phyloP scores from a whole-genome alignment of 2,329 filamentous ascomycete species.

The Exophiala sideris region DNA sequence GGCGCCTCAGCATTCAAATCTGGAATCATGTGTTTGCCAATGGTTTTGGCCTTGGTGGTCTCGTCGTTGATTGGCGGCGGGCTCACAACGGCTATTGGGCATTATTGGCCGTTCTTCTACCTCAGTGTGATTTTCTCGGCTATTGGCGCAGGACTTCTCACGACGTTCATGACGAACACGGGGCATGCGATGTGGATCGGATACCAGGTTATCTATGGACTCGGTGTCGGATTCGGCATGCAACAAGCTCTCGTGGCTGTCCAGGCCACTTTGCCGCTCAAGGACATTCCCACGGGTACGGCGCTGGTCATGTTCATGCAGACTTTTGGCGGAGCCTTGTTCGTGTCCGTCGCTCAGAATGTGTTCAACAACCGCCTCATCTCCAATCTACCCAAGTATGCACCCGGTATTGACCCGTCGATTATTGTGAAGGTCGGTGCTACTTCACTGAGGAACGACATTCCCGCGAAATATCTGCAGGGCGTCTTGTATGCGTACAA shows the following conservation, averaged over 20 bases:
- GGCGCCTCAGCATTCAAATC: constrained; percentile 42
- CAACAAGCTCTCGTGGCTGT: constrained; percentile 42
- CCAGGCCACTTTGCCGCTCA: constrained; percentile 36
- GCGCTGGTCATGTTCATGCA: constrained; percentile 41
- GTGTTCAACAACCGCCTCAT: constrained; percentile 53
- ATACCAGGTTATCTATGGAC: constrained; percentile 36
- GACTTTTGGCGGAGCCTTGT: constrained; percentile 46
- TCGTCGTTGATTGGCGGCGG: constrained; percentile 34
- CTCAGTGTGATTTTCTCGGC: constrained; percentile 34
- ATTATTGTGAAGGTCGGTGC: constrained; percentile 37
- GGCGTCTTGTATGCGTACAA: constrained; percentile 38
- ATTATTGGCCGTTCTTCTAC: constrained; percentile 43
- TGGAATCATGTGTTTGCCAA: constrained; percentile 43
- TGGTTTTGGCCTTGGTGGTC: constrained; percentile 38
- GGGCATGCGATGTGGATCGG: constrained; percentile 38
- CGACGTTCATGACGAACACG: constrained; percentile 36
- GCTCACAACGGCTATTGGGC: constrained; percentile 35
- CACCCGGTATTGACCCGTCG: constrained; percentile 30
- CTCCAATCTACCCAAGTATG: constrained; percentile 37
- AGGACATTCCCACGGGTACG: constrained; percentile 40
- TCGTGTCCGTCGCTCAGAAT: constrained; percentile 52
- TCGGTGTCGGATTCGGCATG: constrained; percentile 37
- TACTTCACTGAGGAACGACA: constrained; percentile 35
- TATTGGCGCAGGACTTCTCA: constrained; percentile 42
- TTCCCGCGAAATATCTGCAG: constrained; percentile 30